Evolutionary conservation across 2,329 filamentous ascomycete species (phyloP), one percentile per base, ranked within the genome.

Genomic region (Xylariaceae sp.): DNA sequence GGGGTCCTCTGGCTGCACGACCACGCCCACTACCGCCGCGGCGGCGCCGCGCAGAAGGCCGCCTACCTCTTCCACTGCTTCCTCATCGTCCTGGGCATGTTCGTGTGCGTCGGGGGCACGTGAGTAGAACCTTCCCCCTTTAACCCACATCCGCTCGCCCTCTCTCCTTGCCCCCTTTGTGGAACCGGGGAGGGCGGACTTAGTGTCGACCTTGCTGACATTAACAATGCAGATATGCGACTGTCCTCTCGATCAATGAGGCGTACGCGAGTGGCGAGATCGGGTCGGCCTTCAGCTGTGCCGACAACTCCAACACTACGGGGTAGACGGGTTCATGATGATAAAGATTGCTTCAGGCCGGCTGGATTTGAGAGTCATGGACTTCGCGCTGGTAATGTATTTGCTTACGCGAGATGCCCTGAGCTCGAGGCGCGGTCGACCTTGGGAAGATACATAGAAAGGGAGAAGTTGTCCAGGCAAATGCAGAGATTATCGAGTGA

Each of bases 211-310:
- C 5, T 9, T 15, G 17, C 23, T 32, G 8, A 38, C 32, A n/a
- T 19, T 24, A 9, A 17, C 14, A 5, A 4, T 9, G 15, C 10
- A 42, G 39, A 6, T 42, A 42, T 17, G 30, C 39, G 2, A 35
- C 33, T 2, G 15, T 42, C 8, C 29, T 42, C 12, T 27, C 33
- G 10, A 39, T 42, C 24, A 39, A 36, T 19, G 21, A 33, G 7
- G 36, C 39, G 4, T 42, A 42, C 18, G 34, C 26, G 10, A 36
- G 21, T 18, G 39, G 36, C 9, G 33, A 33, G 31, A 39, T 42
- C 27, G 39, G 39, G 10, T 39, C 39, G 5, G 39, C 39, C 3
- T 42, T 42, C 10, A 39, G 36, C 25, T 42, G 39, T 35, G 39
- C 39, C 13, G 39, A 42, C 21, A 39, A 42, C 24, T 42, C 39